Evolutionary conservation across 139 green algal genomes (phyloP), one percentile per base, ranked within the genome.

Genomic region (Ettlia oleoabundans): DNA sequence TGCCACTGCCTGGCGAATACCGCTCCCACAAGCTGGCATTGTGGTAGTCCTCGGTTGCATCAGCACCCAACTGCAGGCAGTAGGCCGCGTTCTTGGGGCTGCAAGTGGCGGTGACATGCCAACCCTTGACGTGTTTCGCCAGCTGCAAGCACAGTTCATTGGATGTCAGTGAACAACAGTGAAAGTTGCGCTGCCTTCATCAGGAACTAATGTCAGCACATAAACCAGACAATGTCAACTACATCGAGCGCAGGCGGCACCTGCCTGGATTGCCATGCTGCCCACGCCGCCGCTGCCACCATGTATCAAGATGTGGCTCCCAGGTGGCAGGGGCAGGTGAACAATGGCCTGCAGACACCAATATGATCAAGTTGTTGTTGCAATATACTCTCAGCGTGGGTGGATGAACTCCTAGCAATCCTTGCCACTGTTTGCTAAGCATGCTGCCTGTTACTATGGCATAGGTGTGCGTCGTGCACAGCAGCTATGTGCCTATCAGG

Each of bases 41-140:
- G 6, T 26, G 32, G 32, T 78, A 78, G 21, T 78, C 71, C 2
- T 78, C 32, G 0, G 32, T 42, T 33, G n/a, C 37, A 41, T 80
- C 74, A n/a, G 74, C 74, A 38, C 74, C 74, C 74, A 80, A 53
- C 74, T 79, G 72, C 71, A n/a, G 55, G 47, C 52, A 64, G 47
- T 78, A 78, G 3, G 47, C 33, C 8, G 51, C 47, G 30, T 78
- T 64, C 32, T 78, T 47, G 33, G 71, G 47, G 71, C 71, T 78
- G 47, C 71, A 78, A 33, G 71, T 78, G 32, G 71, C 71, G 10
- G 71, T 78, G 28, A 78, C 47, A 30, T 78, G 71, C 71, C 71
- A 78, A 15, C 71, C 71, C 5, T 33, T 26, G 28, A 58, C 47
- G 15, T 51, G 47, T 33, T 78, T 78, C 47, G 71, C 71, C 43